phyloP scores from a whole-genome alignment of 1,284 basidiomycete genomes.

The Trichosporon faecale region DNA sequence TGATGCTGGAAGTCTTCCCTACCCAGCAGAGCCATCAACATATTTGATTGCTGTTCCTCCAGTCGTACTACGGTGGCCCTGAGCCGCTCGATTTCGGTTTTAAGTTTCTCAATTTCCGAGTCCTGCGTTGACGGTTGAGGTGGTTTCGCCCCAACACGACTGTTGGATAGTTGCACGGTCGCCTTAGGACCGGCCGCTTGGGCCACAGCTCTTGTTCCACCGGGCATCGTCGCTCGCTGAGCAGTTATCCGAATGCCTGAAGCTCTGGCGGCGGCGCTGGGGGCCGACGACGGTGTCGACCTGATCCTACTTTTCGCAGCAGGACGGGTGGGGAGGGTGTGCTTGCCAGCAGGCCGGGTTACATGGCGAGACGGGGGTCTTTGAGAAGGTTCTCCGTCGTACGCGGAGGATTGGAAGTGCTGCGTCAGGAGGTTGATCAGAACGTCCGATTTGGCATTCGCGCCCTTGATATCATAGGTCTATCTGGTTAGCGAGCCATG shows the following conservation, averaged over 20 bases:
- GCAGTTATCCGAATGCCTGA: background rate
- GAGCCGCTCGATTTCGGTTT: background rate
- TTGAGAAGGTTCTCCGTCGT: background rate
- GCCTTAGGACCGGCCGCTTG: background rate
- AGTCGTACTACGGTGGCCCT: background rate
- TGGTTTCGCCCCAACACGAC: background rate
- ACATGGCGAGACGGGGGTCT: background rate
- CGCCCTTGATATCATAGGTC: slow-evolving; percentile 47
- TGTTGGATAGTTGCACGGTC: background rate
- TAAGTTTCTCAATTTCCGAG: background rate
- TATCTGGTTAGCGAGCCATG: slow-evolving; percentile 13
- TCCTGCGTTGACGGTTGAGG: background rate
- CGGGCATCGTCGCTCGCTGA: background rate
- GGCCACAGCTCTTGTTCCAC: background rate
- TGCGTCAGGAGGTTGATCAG: slow-evolving; percentile 35
- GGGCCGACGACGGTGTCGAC: background rate
- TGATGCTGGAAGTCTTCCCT: background rate
- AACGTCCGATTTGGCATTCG: slow-evolving; percentile 40
- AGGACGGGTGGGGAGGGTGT: background rate
- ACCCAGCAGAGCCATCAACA: background rate
- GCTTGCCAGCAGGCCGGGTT: background rate
- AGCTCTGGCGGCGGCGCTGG: background rate
- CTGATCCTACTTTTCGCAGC: background rate
- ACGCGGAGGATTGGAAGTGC: slow-evolving; percentile 35
- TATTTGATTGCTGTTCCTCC: background rate